Base-by-base conservation (phyloP, 306 rosid species). In the Begonia loranthoides region DNA sequence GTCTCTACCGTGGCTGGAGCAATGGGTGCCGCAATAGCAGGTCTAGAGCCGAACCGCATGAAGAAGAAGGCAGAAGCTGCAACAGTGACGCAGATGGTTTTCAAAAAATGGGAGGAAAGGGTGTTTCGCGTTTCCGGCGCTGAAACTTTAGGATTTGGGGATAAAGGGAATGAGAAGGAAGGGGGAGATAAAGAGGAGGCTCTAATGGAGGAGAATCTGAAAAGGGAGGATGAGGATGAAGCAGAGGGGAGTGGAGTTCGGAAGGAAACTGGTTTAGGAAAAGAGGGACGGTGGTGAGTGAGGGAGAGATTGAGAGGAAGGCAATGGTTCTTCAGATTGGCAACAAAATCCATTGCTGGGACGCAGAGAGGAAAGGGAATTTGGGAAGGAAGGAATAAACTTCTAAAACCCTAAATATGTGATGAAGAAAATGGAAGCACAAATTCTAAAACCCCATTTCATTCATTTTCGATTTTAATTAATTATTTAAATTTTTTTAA, bases 41-140 rank as follows among this genome's bases (percentile, higher is more conserved):
- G 60, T 17, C 50, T 75, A 53, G 17, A 68, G 21, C 60, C 71
- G 46, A 70, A 49, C 45, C 88, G 86, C 62, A 54, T 50, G 50
- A 75, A 41, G 79, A 76, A 72, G 28, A 90, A 54, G 13, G 79
- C 77, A 21, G 83, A 67, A 12, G 83, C 74, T n/a, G 78, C 69
- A 4, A 79, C 6, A 45, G 76, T 62, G 69, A 71, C 33, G 74
- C 73, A 67, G 39, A 84, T 49, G 49, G 94, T 67, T 66, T 70
- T 65, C 55, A 78, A 12, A 17, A 79, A 21, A 13, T 73, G 61
- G 2, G 76, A 54, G 44, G 28, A 61, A n/a, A 70, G 6, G 41
- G 77, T 75, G 74, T 43, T 45, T 45, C 69, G 69, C 58, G 73
- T 61, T 80, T 55, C 52, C 64, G 65, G 62, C 5, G 61, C 36